These are phyloP conservation scores for Drechslerella dactyloides DNA, from an alignment of 2,329 filamentous ascomycete species.

Conservation along the genomic window DNA sequence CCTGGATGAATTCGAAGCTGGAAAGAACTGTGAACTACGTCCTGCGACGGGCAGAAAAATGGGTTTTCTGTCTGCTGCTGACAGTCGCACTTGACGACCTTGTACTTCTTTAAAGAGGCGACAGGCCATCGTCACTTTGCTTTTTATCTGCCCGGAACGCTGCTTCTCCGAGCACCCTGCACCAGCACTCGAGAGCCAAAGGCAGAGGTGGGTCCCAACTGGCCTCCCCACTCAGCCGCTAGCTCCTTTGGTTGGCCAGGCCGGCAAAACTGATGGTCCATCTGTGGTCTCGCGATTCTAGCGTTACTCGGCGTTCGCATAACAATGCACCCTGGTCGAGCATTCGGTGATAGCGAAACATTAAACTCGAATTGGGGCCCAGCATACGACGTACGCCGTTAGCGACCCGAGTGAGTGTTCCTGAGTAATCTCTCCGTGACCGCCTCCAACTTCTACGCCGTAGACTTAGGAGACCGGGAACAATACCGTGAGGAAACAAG, in stretches of 20 bases:
- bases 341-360: neutral
- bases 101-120: constrained; percentile 47
- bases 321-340: neutral
- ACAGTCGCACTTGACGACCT: constrained; percentile 16
- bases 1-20: too few species aligned
- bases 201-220: neutral
- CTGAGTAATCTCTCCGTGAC: too few species aligned
- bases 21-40: too few species aligned
- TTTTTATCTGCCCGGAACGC: constrained; percentile 26
- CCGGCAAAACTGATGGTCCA: neutral
- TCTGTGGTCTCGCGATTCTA: neutral
- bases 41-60: neutral
- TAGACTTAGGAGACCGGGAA: too few species aligned
- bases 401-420: too few species aligned
- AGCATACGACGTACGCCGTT: neutral
- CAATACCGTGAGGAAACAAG: too few species aligned
- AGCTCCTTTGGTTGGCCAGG: neutral
- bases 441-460: too few species aligned
- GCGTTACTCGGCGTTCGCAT: neutral
- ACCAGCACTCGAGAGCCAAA: neutral
- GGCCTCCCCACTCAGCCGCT: neutral
- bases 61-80: constrained; percentile 21
- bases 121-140: constrained; percentile 34
- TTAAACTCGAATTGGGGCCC: neutral
- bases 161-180: constrained; percentile 2